Evolutionary conservation across 352 stramenopile species (phyloP).

Genomic region (Albugo laibachii): DNA sequence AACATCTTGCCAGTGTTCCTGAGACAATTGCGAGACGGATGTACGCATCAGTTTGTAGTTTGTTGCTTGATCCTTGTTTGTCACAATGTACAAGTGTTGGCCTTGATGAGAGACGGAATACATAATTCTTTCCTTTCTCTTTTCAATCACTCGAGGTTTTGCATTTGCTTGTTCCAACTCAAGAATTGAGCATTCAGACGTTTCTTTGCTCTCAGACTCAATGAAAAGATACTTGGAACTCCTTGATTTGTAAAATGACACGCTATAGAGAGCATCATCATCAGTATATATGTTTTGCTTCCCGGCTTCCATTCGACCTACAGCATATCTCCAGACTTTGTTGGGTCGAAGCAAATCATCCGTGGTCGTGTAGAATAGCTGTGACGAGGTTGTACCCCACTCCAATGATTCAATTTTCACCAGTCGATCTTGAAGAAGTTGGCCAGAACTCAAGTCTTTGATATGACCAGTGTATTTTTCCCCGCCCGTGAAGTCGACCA

Average conservation of each 20-base stretch:
- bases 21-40: constrained; percentile 19
- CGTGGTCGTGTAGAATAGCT: constrained; percentile 89
- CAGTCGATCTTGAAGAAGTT: constrained; percentile 52
- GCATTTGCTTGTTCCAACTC: constrained; percentile 30
- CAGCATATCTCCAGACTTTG: constrained; percentile 83
- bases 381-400: constrained; percentile 79
- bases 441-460: constrained; percentile 56
- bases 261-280: constrained; percentile 85
- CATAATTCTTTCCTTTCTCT: constrained; percentile 41
- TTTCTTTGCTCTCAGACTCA: constrained; percentile 77
- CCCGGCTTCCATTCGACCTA: constrained; percentile 35
- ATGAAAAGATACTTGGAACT: constrained; percentile 88
- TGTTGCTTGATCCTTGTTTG: constrained; percentile 82
- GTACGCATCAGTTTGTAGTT: constrained; percentile 88
- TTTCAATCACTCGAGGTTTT: constrained; percentile 30
- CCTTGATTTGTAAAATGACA: constrained; percentile 82
- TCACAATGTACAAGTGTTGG: constrained; percentile 84
- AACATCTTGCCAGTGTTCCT: constrained; percentile 74
- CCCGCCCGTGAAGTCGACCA: constrained; percentile 85
- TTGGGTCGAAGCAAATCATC: constrained; percentile 84
- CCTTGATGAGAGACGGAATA: constrained; percentile 80
- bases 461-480: constrained; percentile 88
- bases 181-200: constrained; percentile 75
- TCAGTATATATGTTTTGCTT: constrained; percentile 91
- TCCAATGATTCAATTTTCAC: constrained; percentile 74